phyloP scores from a whole-genome alignment of 2,329 filamentous ascomycete species.

The Talaromyces marneffei region DNA sequence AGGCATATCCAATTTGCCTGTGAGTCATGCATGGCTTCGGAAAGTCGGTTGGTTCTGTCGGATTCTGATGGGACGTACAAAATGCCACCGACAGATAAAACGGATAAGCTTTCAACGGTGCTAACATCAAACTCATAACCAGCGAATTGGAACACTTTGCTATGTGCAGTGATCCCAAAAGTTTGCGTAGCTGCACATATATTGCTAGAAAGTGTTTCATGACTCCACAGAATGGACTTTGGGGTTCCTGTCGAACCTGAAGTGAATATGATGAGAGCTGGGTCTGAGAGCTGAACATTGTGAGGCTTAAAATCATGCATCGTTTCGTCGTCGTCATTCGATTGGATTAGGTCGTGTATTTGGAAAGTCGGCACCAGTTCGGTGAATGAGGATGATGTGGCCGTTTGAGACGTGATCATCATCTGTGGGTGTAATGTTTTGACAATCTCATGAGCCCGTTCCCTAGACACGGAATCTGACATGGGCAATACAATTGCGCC shows the following conservation, averaged over 20 bases:
- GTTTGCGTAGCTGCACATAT: constrained; percentile 3
- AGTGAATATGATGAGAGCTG: constrained; percentile 16
- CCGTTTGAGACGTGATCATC: background rate
- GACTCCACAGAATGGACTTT: constrained; percentile 17
- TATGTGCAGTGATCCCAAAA: constrained; percentile 13
- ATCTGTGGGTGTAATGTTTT: constrained; percentile 6
- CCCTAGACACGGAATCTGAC: background rate
- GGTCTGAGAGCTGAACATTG: background rate
- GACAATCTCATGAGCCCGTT: background rate
- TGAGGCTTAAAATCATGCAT: background rate
- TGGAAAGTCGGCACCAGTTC: background rate
- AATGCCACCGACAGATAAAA: constrained; percentile 38
- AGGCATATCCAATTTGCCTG: constrained; percentile 46
- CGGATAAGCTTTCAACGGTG: constrained; percentile 30
- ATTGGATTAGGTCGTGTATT: background rate
- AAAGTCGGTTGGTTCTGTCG: constrained; percentile 38
- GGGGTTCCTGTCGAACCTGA: constrained; percentile 19
- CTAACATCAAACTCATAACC: constrained; percentile 38
- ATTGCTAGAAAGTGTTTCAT: constrained; percentile 17
- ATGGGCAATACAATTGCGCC: constrained; percentile 13
- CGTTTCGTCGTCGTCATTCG: background rate
- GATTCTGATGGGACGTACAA: constrained; percentile 40
- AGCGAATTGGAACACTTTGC: constrained; percentile 30
- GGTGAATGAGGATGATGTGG: background rate
- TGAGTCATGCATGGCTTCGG: constrained; percentile 16